Conservation (phyloP, 75 land plant genomes). For the Sequoiadendron giganteum region DNA sequence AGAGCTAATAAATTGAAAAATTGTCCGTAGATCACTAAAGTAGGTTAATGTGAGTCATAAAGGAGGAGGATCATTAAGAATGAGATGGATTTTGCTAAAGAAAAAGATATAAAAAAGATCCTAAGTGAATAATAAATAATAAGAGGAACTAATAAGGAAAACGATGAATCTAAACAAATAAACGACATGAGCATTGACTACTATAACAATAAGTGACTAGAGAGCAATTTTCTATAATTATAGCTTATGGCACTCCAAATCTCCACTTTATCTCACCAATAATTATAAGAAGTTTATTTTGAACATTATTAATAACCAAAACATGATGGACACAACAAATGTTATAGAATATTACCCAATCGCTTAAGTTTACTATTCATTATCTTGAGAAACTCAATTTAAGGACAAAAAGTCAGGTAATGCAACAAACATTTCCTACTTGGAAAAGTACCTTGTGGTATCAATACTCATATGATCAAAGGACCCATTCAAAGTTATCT, state of each 20-base stretch:
- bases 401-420: not conserved
- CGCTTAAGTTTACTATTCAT: not conserved
- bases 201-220: too few species aligned
- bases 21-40: too few species aligned
- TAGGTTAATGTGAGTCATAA: too few species aligned
- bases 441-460: constrained; percentile 67
- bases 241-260: not conserved
- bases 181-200: too few species aligned
- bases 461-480: constrained; percentile 97
- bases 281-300: not conserved
- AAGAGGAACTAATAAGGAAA: too few species aligned
- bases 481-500: constrained; percentile 94
- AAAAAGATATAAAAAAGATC: too few species aligned
- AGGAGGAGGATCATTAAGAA: too few species aligned
- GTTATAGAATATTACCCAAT: not conserved
- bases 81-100: too few species aligned
- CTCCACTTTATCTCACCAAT: not conserved
- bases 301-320: not conserved
- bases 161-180: too few species aligned
- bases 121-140: too few species aligned
- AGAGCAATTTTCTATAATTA: not conserved
- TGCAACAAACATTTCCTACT: not conserved
- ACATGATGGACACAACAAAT: not conserved
- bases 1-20: too few species aligned
- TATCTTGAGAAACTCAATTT: not conserved